Conservation (phyloP, 176 grass and related monocot genomes). For the Oryza australiensis region DNA sequence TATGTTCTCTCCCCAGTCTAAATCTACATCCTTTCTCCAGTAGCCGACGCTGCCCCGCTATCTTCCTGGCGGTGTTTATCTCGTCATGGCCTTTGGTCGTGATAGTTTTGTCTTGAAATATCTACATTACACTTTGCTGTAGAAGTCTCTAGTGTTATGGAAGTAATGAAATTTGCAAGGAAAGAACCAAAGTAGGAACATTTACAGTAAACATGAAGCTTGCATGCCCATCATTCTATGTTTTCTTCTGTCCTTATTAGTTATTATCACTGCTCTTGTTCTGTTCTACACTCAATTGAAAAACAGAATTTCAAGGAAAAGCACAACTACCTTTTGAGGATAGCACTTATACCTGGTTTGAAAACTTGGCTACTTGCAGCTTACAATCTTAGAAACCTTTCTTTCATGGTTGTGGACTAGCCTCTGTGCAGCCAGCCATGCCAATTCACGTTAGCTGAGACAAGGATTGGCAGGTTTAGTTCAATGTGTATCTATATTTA, state of each 20-base stretch:
- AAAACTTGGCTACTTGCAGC: neutral
- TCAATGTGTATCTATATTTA: neutral
- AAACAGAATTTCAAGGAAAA: neutral
- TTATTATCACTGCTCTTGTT: neutral
- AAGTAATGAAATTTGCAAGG: conserved; percentile 10
- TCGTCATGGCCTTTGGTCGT: no score
- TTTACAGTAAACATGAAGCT: neutral
- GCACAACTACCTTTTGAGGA: neutral
- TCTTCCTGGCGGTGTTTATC: no score
- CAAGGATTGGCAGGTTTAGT: neutral
- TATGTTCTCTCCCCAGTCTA: no score
- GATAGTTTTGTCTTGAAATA: conserved; percentile 2
- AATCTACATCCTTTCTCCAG: no score
- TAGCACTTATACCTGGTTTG: neutral
- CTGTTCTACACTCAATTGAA: neutral
- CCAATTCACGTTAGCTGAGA: neutral
- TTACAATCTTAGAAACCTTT: conserved; percentile 6
- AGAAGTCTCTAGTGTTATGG: neutral
- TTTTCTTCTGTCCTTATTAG: neutral
- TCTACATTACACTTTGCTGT: neutral
- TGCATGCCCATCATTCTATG: neutral
- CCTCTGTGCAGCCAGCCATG: neutral
- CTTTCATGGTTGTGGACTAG: neutral
- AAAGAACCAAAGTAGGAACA: neutral
- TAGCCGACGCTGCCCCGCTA: no score